phyloP scores from a whole-genome alignment of 129 eudicot genomes.

The Escallonia rubra region DNA sequence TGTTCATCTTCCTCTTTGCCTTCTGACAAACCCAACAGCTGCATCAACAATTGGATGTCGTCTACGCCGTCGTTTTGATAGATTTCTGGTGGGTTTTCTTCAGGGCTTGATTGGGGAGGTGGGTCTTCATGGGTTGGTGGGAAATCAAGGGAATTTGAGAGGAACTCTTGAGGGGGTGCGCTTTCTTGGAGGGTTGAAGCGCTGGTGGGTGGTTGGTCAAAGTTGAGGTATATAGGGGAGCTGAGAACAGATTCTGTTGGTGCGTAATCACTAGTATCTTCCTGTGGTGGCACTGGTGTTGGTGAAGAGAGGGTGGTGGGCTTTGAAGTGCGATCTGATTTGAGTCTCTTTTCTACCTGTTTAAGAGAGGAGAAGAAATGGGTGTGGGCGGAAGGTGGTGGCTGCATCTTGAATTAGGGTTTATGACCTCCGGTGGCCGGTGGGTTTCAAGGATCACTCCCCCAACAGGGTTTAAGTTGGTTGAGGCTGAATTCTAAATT shows the following conservation, averaged over 20 bases:
- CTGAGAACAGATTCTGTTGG: constrained; percentile 35
- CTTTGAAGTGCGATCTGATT: constrained; percentile 28
- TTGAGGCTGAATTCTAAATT: too few relatives aligned
- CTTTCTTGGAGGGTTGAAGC: constrained; percentile 33
- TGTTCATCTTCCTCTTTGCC: constrained; percentile 18
- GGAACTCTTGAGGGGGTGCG: constrained; percentile 58
- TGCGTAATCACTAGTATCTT: background rate
- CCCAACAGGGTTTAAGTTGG: too few relatives aligned
- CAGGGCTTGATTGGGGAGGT: constrained; percentile 12
- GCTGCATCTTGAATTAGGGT: background rate
- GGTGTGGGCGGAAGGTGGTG: constrained; percentile 12
- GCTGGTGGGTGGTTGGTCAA: constrained; percentile 26
- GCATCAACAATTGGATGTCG: constrained; percentile 45
- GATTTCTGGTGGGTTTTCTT: background rate
- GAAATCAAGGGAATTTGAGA: constrained; percentile 37
- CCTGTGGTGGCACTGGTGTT: constrained; percentile 14
- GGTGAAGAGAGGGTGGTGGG: constrained; percentile 13
- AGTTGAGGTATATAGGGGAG: constrained; percentile 52
- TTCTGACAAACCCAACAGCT: constrained; percentile 50
- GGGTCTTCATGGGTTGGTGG: constrained; percentile 28
- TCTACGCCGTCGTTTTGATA: constrained; percentile 16
- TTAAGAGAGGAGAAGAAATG: constrained; percentile 73
- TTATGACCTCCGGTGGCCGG: too few relatives aligned
- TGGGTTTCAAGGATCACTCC: too few relatives aligned
- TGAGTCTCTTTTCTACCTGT: constrained; percentile 61